phyloP scores from a whole-genome alignment of 1,139 yeast species.

The Scheffersomyces illinoinensis region DNA sequence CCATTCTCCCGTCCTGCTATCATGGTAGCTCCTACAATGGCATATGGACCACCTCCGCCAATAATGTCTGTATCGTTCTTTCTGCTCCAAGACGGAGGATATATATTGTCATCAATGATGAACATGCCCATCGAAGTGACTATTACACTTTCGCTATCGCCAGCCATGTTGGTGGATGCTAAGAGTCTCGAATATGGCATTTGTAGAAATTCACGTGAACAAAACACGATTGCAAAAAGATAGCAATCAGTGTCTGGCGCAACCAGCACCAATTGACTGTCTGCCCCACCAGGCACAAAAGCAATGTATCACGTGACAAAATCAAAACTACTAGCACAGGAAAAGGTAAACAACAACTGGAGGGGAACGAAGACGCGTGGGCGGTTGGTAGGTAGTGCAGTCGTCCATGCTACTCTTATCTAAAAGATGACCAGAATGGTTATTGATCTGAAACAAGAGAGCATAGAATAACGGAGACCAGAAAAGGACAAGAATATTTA shows the following conservation, averaged over 20 bases:
- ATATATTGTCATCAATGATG: conserved; percentile 85
- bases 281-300: background rate
- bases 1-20: conserved; percentile 40
- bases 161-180: background rate
- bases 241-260: background rate
- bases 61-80: conserved; percentile 54
- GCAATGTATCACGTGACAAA: background rate
- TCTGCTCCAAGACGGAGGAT: conserved; percentile 41
- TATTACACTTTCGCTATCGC: conserved; percentile 11
- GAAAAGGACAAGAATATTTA: background rate
- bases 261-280: background rate
- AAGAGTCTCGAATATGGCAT: too few species aligned
- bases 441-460: background rate
- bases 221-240: background rate
- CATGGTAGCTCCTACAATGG: conserved; percentile 73
- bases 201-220: background rate
- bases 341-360: background rate
- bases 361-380: background rate
- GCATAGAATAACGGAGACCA: too few species aligned
- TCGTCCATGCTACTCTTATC: background rate
- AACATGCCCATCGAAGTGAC: conserved; percentile 82
- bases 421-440: background rate
- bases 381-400: background rate
- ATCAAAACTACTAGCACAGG: too few species aligned
- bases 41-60: conserved; percentile 92